A percentile compares a stretch with the other conserved stretches of the same genome.
phyloP scores from a whole-genome alignment of 2,329 filamentous ascomycete species.

The Curvularia sp. region DNA sequence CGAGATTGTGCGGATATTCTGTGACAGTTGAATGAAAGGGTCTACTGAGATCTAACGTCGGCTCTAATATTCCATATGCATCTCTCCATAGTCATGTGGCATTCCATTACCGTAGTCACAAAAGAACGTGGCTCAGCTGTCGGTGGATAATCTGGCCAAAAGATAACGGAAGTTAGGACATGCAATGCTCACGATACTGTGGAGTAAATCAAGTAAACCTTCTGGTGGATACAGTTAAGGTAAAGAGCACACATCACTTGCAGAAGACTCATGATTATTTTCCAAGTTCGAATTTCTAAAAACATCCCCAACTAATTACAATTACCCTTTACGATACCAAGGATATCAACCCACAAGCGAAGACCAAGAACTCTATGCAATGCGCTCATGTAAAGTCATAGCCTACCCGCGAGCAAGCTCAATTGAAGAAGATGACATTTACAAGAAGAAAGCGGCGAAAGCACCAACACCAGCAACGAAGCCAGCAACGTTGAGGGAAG shows the following conservation, averaged over 20 bases:
- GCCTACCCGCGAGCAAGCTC: constrained; percentile 40
- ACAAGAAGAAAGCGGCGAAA: constrained; percentile 53
- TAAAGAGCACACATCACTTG: constrained; percentile 9
- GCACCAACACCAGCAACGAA: constrained; percentile 52
- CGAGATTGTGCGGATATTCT: neutral
- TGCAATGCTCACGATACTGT: no score
- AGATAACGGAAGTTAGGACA: no score
- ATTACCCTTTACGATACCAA: constrained; percentile 37
- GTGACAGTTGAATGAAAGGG: neutral
- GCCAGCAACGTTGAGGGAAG: constrained; percentile 46
- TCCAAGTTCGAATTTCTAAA: constrained; percentile 32
- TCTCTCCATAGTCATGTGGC: neutral
- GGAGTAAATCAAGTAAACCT: no score
- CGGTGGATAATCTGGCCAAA: no score
- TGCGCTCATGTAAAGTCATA: constrained; percentile 51
- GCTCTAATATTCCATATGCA: neutral
- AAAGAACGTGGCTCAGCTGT: neutral
- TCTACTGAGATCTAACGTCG: neutral
- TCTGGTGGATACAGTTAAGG: rapidly evolving
- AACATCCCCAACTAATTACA: constrained; percentile 38
- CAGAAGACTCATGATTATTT: constrained; percentile 12
- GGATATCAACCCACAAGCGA: constrained; percentile 37
- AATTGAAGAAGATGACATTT: constrained; percentile 48
- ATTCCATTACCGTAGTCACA: neutral
- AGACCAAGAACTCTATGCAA: constrained; percentile 28